A percentile compares a stretch with the other conserved stretches of the same genome.
phyloP scores from a whole-genome alignment of 2,329 filamentous ascomycete species.

The Diaporthe nobilis region DNA sequence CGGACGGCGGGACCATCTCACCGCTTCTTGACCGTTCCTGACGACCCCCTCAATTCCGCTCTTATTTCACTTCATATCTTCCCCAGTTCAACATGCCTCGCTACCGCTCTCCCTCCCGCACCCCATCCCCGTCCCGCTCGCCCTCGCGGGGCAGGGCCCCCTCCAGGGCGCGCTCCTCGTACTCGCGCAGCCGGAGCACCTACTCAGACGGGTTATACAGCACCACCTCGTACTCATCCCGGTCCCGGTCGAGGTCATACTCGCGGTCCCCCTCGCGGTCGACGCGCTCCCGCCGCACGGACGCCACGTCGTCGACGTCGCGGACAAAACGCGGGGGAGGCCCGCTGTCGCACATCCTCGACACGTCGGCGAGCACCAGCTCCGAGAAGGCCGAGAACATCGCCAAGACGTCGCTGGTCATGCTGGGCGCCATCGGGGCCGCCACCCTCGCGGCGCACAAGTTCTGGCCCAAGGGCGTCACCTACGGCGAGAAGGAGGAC shows the following conservation, averaged over 20 bases:
- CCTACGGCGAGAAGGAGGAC: slow-evolving; percentile 56
- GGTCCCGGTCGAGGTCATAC: slow-evolving; percentile 27
- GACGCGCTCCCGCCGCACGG: slow-evolving; percentile 27
- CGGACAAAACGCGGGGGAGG: neutral
- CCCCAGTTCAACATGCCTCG: slow-evolving; percentile 42
- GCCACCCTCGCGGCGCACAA: slow-evolving; percentile 54
- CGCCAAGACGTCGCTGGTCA: slow-evolving; percentile 54
- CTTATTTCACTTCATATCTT: neutral
- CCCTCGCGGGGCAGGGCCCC: slow-evolving; percentile 38
- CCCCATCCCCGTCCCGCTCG: slow-evolving; percentile 44
- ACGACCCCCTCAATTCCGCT: neutral
- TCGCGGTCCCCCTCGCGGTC: slow-evolving; percentile 27
- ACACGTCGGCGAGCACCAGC: slow-evolving; percentile 23
- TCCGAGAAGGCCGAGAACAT: slow-evolving; percentile 43
- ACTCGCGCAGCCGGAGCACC: slow-evolving; percentile 24
- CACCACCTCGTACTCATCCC: slow-evolving; percentile 42
- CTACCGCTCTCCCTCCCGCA: slow-evolving; percentile 45
- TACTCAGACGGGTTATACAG: slow-evolving; percentile 41
- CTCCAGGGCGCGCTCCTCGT: neutral
- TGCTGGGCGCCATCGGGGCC: slow-evolving; percentile 56
- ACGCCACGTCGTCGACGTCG: slow-evolving; percentile 3
- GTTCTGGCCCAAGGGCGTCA: slow-evolving; percentile 56
- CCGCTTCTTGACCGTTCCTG: neutral
- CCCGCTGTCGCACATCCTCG: slow-evolving; percentile 31
- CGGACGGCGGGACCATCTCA: neutral